Base-by-base conservation (phyloP, 768 basidiomycete species). In the Termitomyces sp. region DNA sequence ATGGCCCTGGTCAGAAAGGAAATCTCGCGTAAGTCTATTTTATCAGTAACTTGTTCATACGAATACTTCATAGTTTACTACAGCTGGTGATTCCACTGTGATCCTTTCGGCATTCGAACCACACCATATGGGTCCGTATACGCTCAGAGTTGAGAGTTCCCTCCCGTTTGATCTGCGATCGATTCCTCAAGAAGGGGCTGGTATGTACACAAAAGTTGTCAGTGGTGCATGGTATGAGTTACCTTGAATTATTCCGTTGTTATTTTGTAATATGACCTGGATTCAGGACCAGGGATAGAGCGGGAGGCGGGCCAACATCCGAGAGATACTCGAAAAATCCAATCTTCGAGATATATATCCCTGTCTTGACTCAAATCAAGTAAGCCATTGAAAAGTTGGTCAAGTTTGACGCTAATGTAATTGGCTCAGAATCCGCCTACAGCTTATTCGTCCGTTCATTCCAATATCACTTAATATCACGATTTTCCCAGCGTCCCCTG, bases 51-150 rank as follows among this genome's bases (percentile, higher is more conserved):
- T 43, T 14, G 8, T 10, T 2, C 40, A 19, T 32, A 19, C 30
- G 7, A 24, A 45, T 38, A 21, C 43, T 41, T 17, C 42, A n/a
- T 17, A 37, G 2, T 48, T 4, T 60, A 12, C 28, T 32, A 11
- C 46, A 90, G 88, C 78, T 49, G 94, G 93, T 0, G 79, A 85
- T 47, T 97, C 93, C 62, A 93, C 87, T 0, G 58, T 97, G 22
- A 77, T 93, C n/a, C 75, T 90, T 8, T 98, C 96, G 0, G 77
- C 90, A 0, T 97, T 94, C 65, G 86, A 90, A 57, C 85, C 92
- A 1, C 72, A 71, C 12, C 81, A 88, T 54, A 74, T 76, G 4
- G 91, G 90, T 2, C 59, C 77, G 9, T 96, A 85, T 69, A 77
- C 74, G 1, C 67, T 97, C 24, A 76, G 75, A 22, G 69, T 92